phyloP scores from a whole-genome alignment of 805 yeast species.

The Debaryomyces maramus region DNA sequence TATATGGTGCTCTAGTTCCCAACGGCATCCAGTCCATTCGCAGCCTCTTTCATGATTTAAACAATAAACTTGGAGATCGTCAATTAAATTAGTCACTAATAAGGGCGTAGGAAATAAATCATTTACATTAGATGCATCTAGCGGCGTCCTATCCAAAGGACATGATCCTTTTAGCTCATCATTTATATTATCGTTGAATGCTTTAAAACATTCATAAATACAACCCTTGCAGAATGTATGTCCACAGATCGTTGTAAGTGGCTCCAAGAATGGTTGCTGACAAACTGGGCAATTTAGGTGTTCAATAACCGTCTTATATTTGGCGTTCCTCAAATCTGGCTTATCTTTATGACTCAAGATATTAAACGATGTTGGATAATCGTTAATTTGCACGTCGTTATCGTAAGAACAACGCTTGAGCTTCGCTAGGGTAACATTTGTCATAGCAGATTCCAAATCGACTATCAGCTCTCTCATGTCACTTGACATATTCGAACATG shows the following conservation, averaged over 20 bases:
- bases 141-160: slow-evolving; percentile 60
- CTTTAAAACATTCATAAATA: slow-evolving; percentile 45
- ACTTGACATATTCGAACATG: too few relatives aligned
- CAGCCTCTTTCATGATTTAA: slow-evolving; percentile 56
- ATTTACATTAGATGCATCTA: slow-evolving; percentile 32
- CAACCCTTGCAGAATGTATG: slow-evolving; percentile 67
- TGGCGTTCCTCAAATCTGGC: slow-evolving; percentile 32
- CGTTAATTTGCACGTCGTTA: slow-evolving; percentile 6
- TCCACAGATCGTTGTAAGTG: slow-evolving; percentile 64
- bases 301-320: slow-evolving; percentile 31
- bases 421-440: not conserved
- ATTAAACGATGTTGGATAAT: slow-evolving; percentile 17
- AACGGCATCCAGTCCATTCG: slow-evolving; percentile 54
- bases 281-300: slow-evolving; percentile 61
- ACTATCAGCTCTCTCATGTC: not conserved
- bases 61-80: slow-evolving; percentile 60
- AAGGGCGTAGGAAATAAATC: slow-evolving; percentile 53
- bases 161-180: slow-evolving; percentile 35
- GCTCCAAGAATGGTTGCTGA: slow-evolving; percentile 60
- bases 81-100: slow-evolving; percentile 56
- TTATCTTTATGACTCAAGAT: slow-evolving; percentile 10
- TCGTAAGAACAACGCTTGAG: slow-evolving; percentile 1
- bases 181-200: slow-evolving; percentile 23
- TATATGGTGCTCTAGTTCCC: slow-evolving; percentile 57
- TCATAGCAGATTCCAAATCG: not conserved